Base-by-base conservation (phyloP, 176 grass and related monocot genomes). In the Cocos nucifera region DNA sequence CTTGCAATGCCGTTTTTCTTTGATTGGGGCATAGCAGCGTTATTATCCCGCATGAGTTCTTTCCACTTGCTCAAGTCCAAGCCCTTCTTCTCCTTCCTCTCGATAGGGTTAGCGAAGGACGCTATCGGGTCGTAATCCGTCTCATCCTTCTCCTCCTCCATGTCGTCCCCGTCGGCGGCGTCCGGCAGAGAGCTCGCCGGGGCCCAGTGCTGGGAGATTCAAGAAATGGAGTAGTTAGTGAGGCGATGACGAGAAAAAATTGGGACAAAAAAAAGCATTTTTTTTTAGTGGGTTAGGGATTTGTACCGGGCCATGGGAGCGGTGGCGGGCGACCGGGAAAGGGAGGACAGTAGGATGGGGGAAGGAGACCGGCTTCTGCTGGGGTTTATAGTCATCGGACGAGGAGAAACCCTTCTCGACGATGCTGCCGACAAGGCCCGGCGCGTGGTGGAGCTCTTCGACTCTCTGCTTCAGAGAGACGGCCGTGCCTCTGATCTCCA, bases 361-460 rank as follows among this genome's bases (percentile, higher is more conserved):
- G 6, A 67, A 57, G 49, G 73, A 79, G 49, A 51, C 73, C 10
- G 87, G 54, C 35, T 44, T 44, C 35, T 44, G 58, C 61, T 61
- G n/a, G 76, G 21, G 53, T 72, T 44, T 44, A 44, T 44, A 3
- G 35, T 44, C 35, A 44, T 44, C 35, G 17, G 51, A 44, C 20
- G 71, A 63, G 28, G 79, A 72, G 55, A 91, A 97, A 59, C 84
- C 92, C 78, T 97, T 97, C 80, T 97, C 92, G 53, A 97, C 83
- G 69, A 97, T 85, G 51, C 80, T 21, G 49, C 92, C 87, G 57
- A 97, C 75, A 30, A 97, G 81, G 32, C 57, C 67, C 7, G 83
- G 66, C 6, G 78, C 59, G 51, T 61, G 53, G 5, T 55, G 72
- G 3, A 59, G 24, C 18, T 65, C 67, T 22, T 48, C 44, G 1